A percentile compares a stretch with the other conserved stretches of the same genome.
phyloP scores from a whole-genome alignment of 371 early-diverging fungal species.

The Rhizopus arrhizus region DNA sequence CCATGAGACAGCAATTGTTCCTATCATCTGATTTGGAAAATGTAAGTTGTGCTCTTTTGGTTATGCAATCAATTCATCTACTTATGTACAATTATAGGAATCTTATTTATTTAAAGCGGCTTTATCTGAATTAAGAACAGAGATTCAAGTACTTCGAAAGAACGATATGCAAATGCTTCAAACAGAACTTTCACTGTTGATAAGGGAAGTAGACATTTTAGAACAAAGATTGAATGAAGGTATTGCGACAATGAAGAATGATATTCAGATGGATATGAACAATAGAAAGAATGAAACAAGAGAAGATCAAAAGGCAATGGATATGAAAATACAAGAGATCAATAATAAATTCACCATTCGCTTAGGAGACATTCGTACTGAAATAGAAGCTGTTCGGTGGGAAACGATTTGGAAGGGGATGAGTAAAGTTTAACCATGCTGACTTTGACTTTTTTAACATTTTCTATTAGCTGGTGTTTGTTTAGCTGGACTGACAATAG shows the following conservation, averaged over 20 bases:
- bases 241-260: conserved; percentile 76
- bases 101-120: conserved; percentile 79
- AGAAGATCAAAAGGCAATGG: conserved; percentile 78
- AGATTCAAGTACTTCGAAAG: conserved; percentile 82
- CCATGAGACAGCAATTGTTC: conserved; percentile 27
- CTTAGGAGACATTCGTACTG: conserved; percentile 82
- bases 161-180: conserved; percentile 82
- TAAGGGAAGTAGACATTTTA: conserved; percentile 79
- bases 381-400: conserved; percentile 86
- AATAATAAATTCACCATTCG: conserved; percentile 81
- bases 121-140: conserved; percentile 82
- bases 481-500: conserved; percentile 42
- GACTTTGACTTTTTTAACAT: background rate
- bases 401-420: conserved; percentile 79
- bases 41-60: conserved; percentile 21
- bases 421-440: conserved; percentile 24
- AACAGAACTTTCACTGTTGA: conserved; percentile 72
- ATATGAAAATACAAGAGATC: conserved; percentile 84
- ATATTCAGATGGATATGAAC: conserved; percentile 89
- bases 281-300: conserved; percentile 84
- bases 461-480: conserved; percentile 39
- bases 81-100: conserved; percentile 32
- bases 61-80: background rate
- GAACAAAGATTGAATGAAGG: conserved; percentile 77
- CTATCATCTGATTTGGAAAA: conserved; percentile 58